Evolutionary conservation across 495 filamentous ascomycete genomes (phyloP), one percentile per base, ranked within the genome.

Genomic region (Aspergillus incahuasiensis): DNA sequence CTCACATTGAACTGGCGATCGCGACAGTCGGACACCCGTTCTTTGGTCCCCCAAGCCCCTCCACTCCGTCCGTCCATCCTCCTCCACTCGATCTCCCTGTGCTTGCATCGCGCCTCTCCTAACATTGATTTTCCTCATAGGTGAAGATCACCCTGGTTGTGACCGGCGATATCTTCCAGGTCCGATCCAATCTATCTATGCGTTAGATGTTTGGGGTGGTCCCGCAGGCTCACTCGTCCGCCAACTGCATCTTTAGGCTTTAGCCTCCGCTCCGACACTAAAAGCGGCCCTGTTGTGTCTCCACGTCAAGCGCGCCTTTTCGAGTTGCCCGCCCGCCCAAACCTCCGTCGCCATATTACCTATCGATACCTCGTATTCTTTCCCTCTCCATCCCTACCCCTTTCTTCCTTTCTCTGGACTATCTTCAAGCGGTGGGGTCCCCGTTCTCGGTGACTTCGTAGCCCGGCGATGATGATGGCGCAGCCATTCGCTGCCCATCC

Each of bases 381-480:
- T 54, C 7, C 48, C 44, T 43, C 41, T 56, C 48, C 20, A 16
- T 30, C 43, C 6, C 35, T 24, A 16, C 47, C 59, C 19, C 39
- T 24, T 52, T 34, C 3, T 12, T 45, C 28, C 35, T 18, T 46
- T 5, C 25, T 35, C 30, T 22, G 21, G 35, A 35, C 40, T 43
- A 22, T 28, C 16, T 52, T 32, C 47, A 50, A 12, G 51, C 48
- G 45, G 49, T 44, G 56, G 63, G 65, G 62, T 68, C 63, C 60
- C 60, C 60, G 59, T 66, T 58, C 41, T 70, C 59, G 71, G 63
- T 66, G 67, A 69, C 67, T 68, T 66, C 63, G 66, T 67, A 55
- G 63, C 57, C 82, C 81, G 81, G 87, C 87, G 83, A 82, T 83
- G 64, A 86, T 82, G 75, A 85, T 90, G 76, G 78, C 79, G 64